phyloP scores from a whole-genome alignment of 169 alveolate species.

The Sarcocystis neurona region DNA sequence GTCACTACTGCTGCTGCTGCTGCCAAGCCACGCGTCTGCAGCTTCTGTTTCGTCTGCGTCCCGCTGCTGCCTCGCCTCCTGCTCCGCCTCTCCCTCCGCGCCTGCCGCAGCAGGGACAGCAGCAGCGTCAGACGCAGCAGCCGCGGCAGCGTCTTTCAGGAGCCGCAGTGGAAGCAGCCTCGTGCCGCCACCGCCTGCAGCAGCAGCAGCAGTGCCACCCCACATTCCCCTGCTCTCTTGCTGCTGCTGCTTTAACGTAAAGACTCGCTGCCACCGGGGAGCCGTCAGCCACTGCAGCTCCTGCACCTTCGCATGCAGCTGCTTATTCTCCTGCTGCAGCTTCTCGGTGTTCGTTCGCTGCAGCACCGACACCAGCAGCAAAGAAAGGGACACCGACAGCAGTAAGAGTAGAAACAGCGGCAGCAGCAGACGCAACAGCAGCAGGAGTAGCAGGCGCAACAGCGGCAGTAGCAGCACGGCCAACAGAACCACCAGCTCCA shows the following conservation, averaged over 20 bases:
- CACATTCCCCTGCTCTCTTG: not conserved
- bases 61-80: not conserved
- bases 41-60: too few relatives aligned
- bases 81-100: not conserved
- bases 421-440: not conserved
- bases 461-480: too few relatives aligned
- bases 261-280: conserved; percentile 39
- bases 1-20: too few relatives aligned
- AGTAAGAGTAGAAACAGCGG: not conserved
- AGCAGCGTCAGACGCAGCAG: not conserved
- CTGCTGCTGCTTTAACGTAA: not conserved
- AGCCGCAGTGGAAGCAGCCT: not conserved
- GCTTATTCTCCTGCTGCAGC: conserved; percentile 1
- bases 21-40: too few relatives aligned
- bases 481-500: too few relatives aligned
- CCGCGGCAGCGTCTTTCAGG: not conserved
- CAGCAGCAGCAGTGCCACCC: not conserved
- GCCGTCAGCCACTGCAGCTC: conserved; percentile 21
- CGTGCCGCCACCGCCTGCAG: not conserved
- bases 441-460: not conserved
- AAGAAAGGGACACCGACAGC: not conserved
- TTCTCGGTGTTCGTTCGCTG: not conserved
- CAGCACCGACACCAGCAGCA: not conserved
- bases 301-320: not conserved
- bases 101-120: not conserved